Evolutionary conservation across 148 eudicot species (phyloP).

Genomic region (Mesembryanthemum crystallinum): DNA sequence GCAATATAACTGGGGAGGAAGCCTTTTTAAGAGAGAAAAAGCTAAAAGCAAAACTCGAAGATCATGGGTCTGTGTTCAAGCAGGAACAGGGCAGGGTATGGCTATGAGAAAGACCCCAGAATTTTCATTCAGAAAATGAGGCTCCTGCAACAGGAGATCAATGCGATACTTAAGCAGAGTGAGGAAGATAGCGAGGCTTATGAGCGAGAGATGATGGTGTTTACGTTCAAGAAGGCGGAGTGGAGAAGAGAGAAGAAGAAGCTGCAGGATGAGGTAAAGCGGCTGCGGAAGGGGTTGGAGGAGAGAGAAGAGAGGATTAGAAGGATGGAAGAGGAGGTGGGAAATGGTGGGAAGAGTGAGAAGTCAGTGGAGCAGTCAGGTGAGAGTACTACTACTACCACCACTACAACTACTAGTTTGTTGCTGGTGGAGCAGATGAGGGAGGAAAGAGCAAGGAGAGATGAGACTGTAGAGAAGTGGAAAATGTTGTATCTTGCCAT

Average conservation of each 20-base stretch:
- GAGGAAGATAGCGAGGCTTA: conserved; percentile 52
- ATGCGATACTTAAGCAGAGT: conserved; percentile 46
- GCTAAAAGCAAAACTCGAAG: not conserved
- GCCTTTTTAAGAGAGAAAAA: not conserved
- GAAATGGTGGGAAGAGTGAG: not conserved
- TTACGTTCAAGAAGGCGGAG: conserved; percentile 49
- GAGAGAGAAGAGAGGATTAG: conserved; percentile 38
- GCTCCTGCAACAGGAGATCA: conserved; percentile 46
- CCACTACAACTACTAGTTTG: conserved; percentile 7
- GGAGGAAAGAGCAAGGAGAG: conserved; percentile 53
- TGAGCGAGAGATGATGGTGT: conserved; percentile 49
- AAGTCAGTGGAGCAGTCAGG: not conserved
- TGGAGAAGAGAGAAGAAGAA: conserved; percentile 69
- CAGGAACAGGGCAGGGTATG: conserved; percentile 22
- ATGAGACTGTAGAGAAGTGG: conserved; percentile 80
- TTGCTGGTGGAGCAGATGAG: conserved; percentile 45
- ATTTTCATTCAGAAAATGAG: conserved; percentile 42
- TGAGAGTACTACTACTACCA: conserved; percentile 3
- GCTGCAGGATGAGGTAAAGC: conserved; percentile 45
- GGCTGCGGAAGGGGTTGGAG: conserved; percentile 34
- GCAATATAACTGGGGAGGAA: not conserved
- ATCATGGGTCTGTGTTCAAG: conserved; percentile 58
- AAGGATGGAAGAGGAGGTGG: conserved; percentile 21
- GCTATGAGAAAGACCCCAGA: conserved; percentile 35
- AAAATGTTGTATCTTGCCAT: conserved; percentile 74